A percentile compares a stretch with the other conserved stretches of the same genome.
phyloP scores from a whole-genome alignment of 371 early-diverging fungal genomes.

The Rhizopus sp. region DNA sequence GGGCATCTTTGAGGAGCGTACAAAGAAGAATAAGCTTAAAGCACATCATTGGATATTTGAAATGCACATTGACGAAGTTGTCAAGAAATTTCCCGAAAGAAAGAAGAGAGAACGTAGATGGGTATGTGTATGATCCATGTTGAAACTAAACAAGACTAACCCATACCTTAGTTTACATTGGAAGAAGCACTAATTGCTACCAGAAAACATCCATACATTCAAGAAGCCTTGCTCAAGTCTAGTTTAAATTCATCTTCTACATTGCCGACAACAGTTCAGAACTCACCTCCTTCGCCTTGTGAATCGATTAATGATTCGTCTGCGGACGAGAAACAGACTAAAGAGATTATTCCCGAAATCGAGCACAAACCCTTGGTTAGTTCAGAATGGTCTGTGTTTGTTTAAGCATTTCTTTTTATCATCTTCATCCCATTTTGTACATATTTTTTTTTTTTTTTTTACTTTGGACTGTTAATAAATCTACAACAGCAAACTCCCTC shows the following conservation, averaged over 20 bases:
- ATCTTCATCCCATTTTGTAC: too few species aligned
- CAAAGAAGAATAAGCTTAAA: constrained; percentile 32
- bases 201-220: constrained; percentile 21
- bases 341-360: too few species aligned
- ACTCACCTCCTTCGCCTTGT: too few species aligned
- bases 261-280: too few species aligned
- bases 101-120: constrained; percentile 56
- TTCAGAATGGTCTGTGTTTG: too few species aligned
- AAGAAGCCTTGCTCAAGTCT: constrained; percentile 21
- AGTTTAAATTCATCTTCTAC: constrained; percentile 16
- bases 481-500: too few species aligned
- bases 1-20: constrained; percentile 49
- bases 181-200: constrained; percentile 25
- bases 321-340: not conserved
- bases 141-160: not conserved
- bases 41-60: constrained; percentile 54
- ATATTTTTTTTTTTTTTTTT: too few species aligned
- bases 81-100: constrained; percentile 54
- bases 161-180: constrained; percentile 15
- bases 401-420: too few species aligned
- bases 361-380: too few species aligned
- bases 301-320: constrained; percentile 1
- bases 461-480: too few species aligned
- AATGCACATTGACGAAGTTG: constrained; percentile 51
- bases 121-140: constrained; percentile 27